Base-by-base conservation (phyloP, 768 basidiomycete genomes). In the Trametes villosa region DNA sequence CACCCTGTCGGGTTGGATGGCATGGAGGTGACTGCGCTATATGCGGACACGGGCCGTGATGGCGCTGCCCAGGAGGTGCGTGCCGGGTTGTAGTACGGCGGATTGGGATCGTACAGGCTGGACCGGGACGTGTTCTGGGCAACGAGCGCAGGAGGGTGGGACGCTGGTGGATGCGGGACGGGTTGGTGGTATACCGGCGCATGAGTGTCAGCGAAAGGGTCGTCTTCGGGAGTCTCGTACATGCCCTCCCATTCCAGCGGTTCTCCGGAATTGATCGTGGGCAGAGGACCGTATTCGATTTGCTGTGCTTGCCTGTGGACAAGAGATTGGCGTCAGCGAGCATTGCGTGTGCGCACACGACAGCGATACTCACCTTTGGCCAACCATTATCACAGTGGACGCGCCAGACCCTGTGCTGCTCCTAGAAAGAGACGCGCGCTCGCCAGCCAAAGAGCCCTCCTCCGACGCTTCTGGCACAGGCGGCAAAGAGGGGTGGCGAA, bases 201-300 rank as follows among this genome's bases (percentile, higher is more conserved):
- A 1, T 52, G 52, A 11, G 63, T 59, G 55, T 75, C 74, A 9
- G 68, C 54, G 57, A 75, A 76, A 0, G 74, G 73, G 36, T 76
- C 72, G 0, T 69, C 65, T 7, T 68, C 59, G 17, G 65, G 62
- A 9, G 41, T 42, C 9, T 34, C 45, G 31, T 62, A 56, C 8
- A 59, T 9, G 44, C 53, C 62, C 9, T 69, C 66, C 70, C 67
- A 71, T 18, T 67, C 50, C 18, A 74, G 53, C 4, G 72, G 70
- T 54, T 73, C 71, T 27, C 74, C 74, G 18, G 73, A 73, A 54
- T 70, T 67, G 51, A 75, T 75, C 0, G 73, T 74, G 13, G 74
- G 74, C 3, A 75, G 59, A 0, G 55, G 33, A 0, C 27, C 42
- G n/a, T 65, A 60, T 20, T 56, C 56, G 11, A 52, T 41, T 0